phyloP scores from a whole-genome alignment of 2,329 filamentous ascomycete species.

The Tolypocladium ophioglossoides region DNA sequence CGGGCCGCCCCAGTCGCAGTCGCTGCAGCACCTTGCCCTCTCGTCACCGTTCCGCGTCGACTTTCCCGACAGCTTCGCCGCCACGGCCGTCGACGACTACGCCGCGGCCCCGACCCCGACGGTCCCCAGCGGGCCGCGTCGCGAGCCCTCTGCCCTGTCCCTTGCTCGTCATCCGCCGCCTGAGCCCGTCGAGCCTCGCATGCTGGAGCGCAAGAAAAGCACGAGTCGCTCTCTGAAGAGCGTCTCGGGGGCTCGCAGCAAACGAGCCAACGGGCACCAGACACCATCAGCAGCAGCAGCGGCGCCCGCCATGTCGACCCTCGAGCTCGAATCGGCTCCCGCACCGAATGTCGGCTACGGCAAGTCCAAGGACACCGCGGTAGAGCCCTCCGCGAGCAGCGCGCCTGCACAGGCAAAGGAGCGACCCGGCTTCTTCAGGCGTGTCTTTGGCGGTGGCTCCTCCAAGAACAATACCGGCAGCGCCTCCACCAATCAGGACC shows the following conservation, averaged over 20 bases:
- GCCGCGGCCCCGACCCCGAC: constrained; percentile 82
- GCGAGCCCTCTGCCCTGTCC: constrained; percentile 23
- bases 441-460: constrained; percentile 66
- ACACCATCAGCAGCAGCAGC: constrained; percentile 2
- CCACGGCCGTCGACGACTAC: constrained; percentile 33
- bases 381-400: constrained; percentile 30
- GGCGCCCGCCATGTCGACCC: constrained; percentile 17
- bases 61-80: constrained; percentile 35
- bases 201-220: constrained; percentile 44
- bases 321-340: constrained; percentile 42
- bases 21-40: constrained; percentile 15
- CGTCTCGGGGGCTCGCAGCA: constrained; percentile 23
- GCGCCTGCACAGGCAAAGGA: constrained; percentile 46
- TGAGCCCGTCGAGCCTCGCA: constrained; percentile 26
- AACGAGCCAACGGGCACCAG: constrained; percentile 15
- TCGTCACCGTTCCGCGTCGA: constrained; percentile 34
- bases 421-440: constrained; percentile 80
- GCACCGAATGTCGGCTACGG: constrained; percentile 49
- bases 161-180: constrained; percentile 26
- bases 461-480: constrained; percentile 38
- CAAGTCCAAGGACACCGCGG: constrained; percentile 42
- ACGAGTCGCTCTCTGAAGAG: constrained; percentile 43
- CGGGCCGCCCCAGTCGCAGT: constrained; percentile 21
- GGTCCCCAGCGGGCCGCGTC: constrained; percentile 68
- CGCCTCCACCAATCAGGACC: not conserved